phyloP scores from a whole-genome alignment of 768 basidiomycete genomes.

The Agrocybe praecox region DNA sequence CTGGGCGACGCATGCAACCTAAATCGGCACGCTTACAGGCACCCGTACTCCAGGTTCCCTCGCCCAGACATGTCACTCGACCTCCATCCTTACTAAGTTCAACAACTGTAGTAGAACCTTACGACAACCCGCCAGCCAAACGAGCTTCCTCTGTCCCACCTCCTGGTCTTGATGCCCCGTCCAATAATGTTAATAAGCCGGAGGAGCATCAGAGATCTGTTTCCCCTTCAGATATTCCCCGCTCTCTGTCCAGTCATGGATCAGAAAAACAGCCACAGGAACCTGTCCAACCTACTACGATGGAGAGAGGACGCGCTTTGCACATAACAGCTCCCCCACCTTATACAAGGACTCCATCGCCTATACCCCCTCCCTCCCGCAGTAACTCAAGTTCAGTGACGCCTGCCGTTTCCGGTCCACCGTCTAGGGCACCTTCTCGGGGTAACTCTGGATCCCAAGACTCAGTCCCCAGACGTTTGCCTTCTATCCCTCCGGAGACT shows the following conservation, averaged over 20 bases:
- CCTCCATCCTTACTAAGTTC: constrained; percentile 17
- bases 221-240: constrained; percentile 1
- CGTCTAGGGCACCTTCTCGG: background rate
- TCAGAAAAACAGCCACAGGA: background rate
- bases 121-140: constrained; percentile 4
- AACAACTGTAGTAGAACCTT: background rate
- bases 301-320: constrained; percentile 13
- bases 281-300: background rate
- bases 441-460: background rate
- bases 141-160: constrained; percentile 20
- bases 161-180: constrained; percentile 15
- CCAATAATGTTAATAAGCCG: background rate
- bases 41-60: constrained; percentile 19
- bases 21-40: constrained; percentile 16
- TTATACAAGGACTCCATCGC: constrained; percentile 16
- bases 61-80: constrained; percentile 12
- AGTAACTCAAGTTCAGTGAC: constrained; percentile 7
- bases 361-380: constrained; percentile 13
- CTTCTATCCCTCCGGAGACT: constrained; percentile 22
- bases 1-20: constrained; percentile 14
- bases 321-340: constrained; percentile 19
- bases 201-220: background rate
- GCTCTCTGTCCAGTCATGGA: background rate
- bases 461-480: constrained; percentile 17
- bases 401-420: constrained; percentile 4